Conservation (phyloP, 495 filamentous ascomycete species). For the Cladorrhinum samala region DNA sequence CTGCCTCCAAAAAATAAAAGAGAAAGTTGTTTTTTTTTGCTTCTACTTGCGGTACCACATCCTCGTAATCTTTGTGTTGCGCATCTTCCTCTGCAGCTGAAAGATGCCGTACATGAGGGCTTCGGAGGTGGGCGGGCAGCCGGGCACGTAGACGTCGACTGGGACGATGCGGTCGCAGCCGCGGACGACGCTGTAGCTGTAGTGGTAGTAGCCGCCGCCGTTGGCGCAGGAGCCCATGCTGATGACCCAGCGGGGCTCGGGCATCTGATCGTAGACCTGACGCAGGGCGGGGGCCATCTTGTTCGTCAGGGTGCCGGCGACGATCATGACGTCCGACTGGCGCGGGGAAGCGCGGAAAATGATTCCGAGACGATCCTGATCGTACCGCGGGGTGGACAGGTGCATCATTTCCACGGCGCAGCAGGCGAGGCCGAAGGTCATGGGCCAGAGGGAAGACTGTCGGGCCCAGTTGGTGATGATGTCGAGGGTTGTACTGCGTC, state of each 20-base stretch:
- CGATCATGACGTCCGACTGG: constrained; percentile 97
- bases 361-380: constrained; percentile 92
- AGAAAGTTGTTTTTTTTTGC: too few species aligned
- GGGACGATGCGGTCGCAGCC: constrained; percentile 88
- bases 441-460: constrained; percentile 90
- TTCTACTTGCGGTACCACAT: constrained; percentile 50
- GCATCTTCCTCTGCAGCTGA: constrained; percentile 82
- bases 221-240: constrained; percentile 90
- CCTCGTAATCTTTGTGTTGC: constrained; percentile 65
- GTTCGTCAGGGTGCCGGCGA: constrained; percentile 91
- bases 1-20: neutral
- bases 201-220: constrained; percentile 91
- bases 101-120: constrained; percentile 86
- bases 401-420: constrained; percentile 99
- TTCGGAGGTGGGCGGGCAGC: constrained; percentile 84
- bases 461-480: constrained; percentile 92
- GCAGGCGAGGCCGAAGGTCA: constrained; percentile 97
- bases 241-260: constrained; percentile 88
- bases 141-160: constrained; percentile 88
- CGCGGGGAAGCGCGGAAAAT: constrained; percentile 95
- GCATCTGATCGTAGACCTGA: constrained; percentile 98
- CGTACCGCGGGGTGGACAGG: constrained; percentile 89
- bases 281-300: constrained; percentile 95
- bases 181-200: constrained; percentile 81
- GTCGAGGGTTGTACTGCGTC: constrained; percentile 75